Base-by-base conservation (phyloP, 306 rosid genomes). In the Castanea mollissima region DNA sequence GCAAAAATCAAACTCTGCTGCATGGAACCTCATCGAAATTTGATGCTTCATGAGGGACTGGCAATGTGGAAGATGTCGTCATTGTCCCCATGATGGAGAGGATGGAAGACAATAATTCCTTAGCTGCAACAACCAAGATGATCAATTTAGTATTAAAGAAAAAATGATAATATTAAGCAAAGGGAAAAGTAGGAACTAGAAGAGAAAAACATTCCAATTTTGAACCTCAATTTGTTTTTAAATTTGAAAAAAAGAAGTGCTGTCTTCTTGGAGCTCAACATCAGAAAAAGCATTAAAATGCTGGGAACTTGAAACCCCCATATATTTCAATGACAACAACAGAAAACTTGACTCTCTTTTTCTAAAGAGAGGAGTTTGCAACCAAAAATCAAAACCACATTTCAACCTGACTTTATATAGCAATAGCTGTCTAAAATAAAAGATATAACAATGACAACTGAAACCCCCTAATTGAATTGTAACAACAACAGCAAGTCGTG, bases 11-110 rank as follows among this genome's bases (percentile, higher is more conserved):
- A 78, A 86, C 99, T 90, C 74, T 93, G 99, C 67, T 91, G 90
- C 99, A 96, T 96, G 75, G 91, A 93, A 88, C 90, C 93, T 96
- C 99, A 76, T 96, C 99, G 67, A 88, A 91, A 83, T 93, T 91
- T 25, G 97, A 93, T 73, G 91, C 85, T 79, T 89, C 90, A 46
- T 82, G 79, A 74, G 97, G 82, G 51, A 81, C 31, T 9, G 87
- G 89, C 78, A 76, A 85, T 3, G 87, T 54, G 71, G 84, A 82
- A 79, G 97, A 87, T 70, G 89, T 54, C n/a, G 88, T 71, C 86
- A 89, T 78, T 73, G 85, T 93, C 85, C 93, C 94, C 92, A 85
- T 85, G 80, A 78, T 76, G 60, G 80, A 80, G 74, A 80, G 64
- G 68, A 31, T 59, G 57, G 83, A 82, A 80, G 16, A 77, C 64